Percentiles rank a stretch among this genome's conserved stretches.
These are phyloP conservation scores for Botryosphaeria dothidea DNA, from an alignment of 2,329 filamentous ascomycete genomes.

Conservation along the genomic window DNA sequence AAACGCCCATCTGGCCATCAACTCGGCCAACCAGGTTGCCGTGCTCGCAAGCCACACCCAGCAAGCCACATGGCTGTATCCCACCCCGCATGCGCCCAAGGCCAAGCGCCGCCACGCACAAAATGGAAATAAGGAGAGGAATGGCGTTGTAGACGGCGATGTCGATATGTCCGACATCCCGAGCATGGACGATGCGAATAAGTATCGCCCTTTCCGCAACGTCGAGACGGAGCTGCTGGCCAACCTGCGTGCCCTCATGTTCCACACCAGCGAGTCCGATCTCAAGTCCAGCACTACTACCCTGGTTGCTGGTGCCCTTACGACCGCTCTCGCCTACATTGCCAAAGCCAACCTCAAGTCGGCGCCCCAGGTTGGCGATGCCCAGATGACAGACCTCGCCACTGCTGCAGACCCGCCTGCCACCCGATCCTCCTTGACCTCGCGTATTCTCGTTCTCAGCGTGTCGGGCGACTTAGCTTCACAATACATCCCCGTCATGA, in stretches of 20 bases:
- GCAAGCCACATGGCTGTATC: constrained; percentile 87
- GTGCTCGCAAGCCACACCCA: constrained; percentile 88
- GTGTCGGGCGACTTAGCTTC: constrained; percentile 84
- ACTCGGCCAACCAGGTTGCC: constrained; percentile 89
- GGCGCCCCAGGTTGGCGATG: constrained; percentile 40
- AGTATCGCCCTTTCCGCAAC: constrained; percentile 87
- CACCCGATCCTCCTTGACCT: constrained; percentile 59
- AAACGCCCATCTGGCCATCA: constrained; percentile 93
- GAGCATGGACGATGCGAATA: constrained; percentile 66
- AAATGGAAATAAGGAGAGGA: constrained; percentile 12
- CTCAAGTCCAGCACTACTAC: constrained; percentile 73
- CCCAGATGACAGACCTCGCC: constrained; percentile 39
- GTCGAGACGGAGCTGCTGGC: constrained; percentile 79
- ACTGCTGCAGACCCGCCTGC: constrained; percentile 34
- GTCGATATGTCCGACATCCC: constrained; percentile 20
- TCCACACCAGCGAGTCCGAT: constrained; percentile 62
- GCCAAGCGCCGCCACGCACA: background rate
- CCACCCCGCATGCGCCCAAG: constrained; percentile 46
- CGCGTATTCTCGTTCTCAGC: constrained; percentile 85
- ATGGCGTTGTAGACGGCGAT: constrained; percentile 6
- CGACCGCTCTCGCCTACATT: constrained; percentile 84
- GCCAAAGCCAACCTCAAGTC: constrained; percentile 70
- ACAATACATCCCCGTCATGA: constrained; percentile 98
- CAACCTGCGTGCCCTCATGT: constrained; percentile 73
- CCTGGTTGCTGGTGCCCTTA: constrained; percentile 87